A percentile compares a stretch with the other conserved stretches of the same genome.
These are phyloP conservation scores for Psilocybe mexicana DNA, from an alignment of 1,284 basidiomycete genomes.

Conservation along the genomic window DNA sequence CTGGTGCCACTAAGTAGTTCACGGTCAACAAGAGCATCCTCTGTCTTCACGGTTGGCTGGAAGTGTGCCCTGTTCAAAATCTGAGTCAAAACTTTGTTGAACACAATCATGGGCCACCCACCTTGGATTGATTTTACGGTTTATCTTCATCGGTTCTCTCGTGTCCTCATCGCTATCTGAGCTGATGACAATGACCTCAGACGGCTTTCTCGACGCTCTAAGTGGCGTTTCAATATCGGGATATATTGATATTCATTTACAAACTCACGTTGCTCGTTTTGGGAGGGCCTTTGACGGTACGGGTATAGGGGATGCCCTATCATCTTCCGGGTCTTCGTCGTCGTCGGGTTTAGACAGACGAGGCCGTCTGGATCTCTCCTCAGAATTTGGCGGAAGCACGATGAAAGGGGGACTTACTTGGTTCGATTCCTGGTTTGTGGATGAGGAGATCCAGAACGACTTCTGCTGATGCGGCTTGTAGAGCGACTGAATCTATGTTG, in stretches of 20 bases:
- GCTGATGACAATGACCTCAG: constrained; percentile 29
- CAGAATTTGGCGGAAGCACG: not conserved
- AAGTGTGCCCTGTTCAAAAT: constrained; percentile 3
- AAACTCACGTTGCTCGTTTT: constrained; percentile 43
- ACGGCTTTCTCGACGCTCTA: constrained; percentile 38
- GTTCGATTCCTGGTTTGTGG: constrained; percentile 31
- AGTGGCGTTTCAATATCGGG: not conserved
- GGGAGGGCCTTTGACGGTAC: constrained; percentile 41
- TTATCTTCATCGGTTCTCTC: constrained; percentile 7
- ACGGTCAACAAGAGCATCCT: constrained; percentile 31
- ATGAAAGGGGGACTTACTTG: constrained; percentile 35
- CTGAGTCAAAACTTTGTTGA: not conserved
- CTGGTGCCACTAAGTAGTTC: constrained; percentile 25
- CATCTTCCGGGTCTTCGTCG: constrained; percentile 31
- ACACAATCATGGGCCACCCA: not conserved
- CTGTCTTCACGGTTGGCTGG: constrained; percentile 13
- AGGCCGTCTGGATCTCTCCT: constrained; percentile 34
- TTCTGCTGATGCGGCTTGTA: constrained; percentile 42
- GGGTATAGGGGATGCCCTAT: constrained; percentile 29
- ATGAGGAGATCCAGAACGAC: constrained; percentile 30
- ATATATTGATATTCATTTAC: not conserved
- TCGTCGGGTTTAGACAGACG: constrained; percentile 48
- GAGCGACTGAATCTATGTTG: constrained; percentile 39
- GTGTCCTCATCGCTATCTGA: constrained; percentile 37
- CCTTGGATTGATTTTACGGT: constrained; percentile 16